Evolutionary conservation across 169 alveolate genomes (phyloP), one percentile per base, ranked within the genome.

Genomic region (Cryptosporidium sp.): DNA sequence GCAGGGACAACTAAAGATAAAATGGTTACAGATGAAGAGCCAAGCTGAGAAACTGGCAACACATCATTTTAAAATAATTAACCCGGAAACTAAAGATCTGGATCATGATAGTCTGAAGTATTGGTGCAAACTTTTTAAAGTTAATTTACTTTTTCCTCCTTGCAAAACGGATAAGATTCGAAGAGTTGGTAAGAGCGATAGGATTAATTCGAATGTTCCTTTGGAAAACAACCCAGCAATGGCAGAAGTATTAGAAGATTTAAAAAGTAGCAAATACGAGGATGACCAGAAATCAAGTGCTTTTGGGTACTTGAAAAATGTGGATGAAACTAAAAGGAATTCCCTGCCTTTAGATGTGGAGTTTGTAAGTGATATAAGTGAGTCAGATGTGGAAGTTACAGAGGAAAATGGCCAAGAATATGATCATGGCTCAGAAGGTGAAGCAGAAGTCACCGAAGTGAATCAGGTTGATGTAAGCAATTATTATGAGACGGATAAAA

Each of bases 41-140:
- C 89, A 80, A 21, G 89, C 89, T 21, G 89, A 80, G 45, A 80
- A 80, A 43, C 62, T 80, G 26, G 89, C 89, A 39, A 80, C 59
- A 16, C 50, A 80, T 12, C 89, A 80, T 50, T 80, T 80, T 45
- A 65, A 80, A 31, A 65, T 80, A n/a, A 62, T 80, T 21, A 69
- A 80, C 35, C 52, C 89, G 3, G 75, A 80, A 26, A 80, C 89
- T 16, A 80, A 62, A 21, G 75, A 61, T 31, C 45, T 80, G 50
- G 61, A 80, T 31, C 31, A 29, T 21, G 75, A 58, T 16, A 65
- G 0, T 23, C 33, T 80, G 1, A 80, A 80, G 21, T 45, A 65
- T 39, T 80, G 89, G 89, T 39, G 68, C 10, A 39, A 41, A 18
- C 43, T 43, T 16, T 62, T 80, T 45, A 80, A 80, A 41, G 41